phyloP scores from a whole-genome alignment of 2,329 filamentous ascomycete species.

The Fusarium mundagurra region DNA sequence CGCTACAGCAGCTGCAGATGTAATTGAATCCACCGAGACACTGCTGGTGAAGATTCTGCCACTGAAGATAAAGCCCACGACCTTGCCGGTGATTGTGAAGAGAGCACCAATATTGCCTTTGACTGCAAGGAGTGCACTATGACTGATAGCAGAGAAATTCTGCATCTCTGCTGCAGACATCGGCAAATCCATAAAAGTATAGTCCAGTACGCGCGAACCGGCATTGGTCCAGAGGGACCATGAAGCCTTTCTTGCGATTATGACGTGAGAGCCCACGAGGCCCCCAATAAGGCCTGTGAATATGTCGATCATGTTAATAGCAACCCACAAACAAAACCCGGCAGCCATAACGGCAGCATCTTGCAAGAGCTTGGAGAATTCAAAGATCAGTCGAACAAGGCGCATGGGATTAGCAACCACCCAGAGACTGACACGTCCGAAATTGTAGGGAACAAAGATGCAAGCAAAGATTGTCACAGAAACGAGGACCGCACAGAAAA shows the following conservation, averaged over 20 bases:
- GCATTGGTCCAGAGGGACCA: conserved; percentile 56
- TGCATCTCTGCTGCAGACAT: conserved; percentile 72
- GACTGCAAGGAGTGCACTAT: conserved; percentile 72
- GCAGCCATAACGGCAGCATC: conserved; percentile 75
- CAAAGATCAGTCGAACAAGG: conserved; percentile 77
- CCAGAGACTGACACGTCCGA: conserved; percentile 85
- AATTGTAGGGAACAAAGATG: conserved; percentile 91
- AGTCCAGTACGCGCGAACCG: conserved; percentile 59
- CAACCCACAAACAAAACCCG: conserved; percentile 61
- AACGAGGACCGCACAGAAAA: conserved; percentile 92
- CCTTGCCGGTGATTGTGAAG: conserved; percentile 51
- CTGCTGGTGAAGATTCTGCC: conserved; percentile 50
- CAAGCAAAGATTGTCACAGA: conserved; percentile 86
- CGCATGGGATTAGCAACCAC: conserved; percentile 82
- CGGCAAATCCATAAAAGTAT: conserved; percentile 61
- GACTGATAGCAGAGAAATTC: conserved; percentile 80
- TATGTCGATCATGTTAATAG: conserved; percentile 53
- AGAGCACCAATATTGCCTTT: conserved; percentile 61
- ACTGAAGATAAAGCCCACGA: conserved; percentile 56
- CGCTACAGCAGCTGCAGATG: conserved; percentile 9
- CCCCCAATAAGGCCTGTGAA: conserved; percentile 50
- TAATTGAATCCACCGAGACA: conserved; percentile 17
- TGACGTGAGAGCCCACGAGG: conserved; percentile 42
- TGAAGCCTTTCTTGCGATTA: conserved; percentile 51
- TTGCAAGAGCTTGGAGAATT: conserved; percentile 80